These are phyloP conservation scores for Talaromyces liani DNA, from an alignment of 495 filamentous ascomycete genomes.

Conservation along the genomic window DNA sequence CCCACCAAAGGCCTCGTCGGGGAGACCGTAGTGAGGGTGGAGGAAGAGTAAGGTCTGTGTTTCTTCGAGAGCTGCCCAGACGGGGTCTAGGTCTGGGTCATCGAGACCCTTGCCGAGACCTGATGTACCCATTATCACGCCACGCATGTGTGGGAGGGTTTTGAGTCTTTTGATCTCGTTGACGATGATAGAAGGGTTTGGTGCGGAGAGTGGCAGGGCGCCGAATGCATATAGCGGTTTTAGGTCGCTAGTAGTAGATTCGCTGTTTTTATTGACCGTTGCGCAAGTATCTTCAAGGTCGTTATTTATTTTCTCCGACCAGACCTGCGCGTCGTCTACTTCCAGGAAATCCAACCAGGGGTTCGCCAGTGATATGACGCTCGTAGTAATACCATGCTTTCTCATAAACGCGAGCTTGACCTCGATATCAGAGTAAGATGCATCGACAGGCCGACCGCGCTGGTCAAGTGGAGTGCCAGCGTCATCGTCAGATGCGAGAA, in stretches of 20 bases:
- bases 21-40: slow-evolving; percentile 91
- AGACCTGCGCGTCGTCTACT: slow-evolving; percentile 48
- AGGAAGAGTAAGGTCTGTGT: slow-evolving; percentile 65
- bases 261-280: slow-evolving; percentile 36
- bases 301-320: slow-evolving; percentile 64
- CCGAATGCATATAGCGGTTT: slow-evolving; percentile 69
- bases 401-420: slow-evolving; percentile 85
- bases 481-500: slow-evolving; percentile 60
- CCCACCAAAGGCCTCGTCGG: slow-evolving; percentile 66
- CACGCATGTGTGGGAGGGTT: slow-evolving; percentile 59
- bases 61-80: slow-evolving; percentile 63
- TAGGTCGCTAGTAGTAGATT: slow-evolving; percentile 13
- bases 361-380: slow-evolving; percentile 86
- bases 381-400: slow-evolving; percentile 69
- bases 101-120: slow-evolving; percentile 79
- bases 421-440: slow-evolving; percentile 61
- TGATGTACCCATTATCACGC: slow-evolving; percentile 81
- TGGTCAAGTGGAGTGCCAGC: slow-evolving; percentile 42
- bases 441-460: slow-evolving; percentile 66
- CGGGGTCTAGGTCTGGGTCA: slow-evolving; percentile 60
- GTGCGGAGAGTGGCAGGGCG: slow-evolving; percentile 68
- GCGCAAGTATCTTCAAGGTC: slow-evolving; percentile 66
- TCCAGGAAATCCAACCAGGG: slow-evolving; percentile 91
- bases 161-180: slow-evolving; percentile 55
- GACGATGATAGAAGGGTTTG: slow-evolving; percentile 47